Evolutionary conservation across 2,329 filamentous ascomycete species (phyloP), one percentile per base, ranked within the genome.

Genomic region (Verticillium albo-atrum): DNA sequence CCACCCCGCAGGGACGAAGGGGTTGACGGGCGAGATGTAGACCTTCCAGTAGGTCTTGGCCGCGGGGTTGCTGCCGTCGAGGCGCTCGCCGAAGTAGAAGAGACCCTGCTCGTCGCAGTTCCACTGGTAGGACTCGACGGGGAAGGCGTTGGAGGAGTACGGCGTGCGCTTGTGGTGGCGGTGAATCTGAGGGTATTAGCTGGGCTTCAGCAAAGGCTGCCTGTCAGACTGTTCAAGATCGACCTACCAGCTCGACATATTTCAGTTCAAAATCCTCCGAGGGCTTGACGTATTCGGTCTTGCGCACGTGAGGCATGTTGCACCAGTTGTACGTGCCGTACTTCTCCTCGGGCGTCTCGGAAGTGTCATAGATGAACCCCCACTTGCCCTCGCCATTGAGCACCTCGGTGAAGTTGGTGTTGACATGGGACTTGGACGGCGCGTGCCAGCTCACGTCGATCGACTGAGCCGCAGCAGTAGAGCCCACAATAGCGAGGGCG

Each of bases 161-260:
- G 90, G 90, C 0, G 90, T 95, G 25, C 91, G 84, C 70, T 95
- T 95, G 73, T 95, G 91, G 70, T 95, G 91, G 56, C 91, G 84
- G 68, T 95, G 91, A 55, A 93, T 89, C 81, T 88, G 50, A 14
- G 30, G 9, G 6, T n/a, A 17, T 20, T 6, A 14, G 26, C 15
- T 27, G 30, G 9, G 6, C 7, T 10, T 20, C 3, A 14, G 26
- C 15, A 17, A 26, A 28, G 51, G 20, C 50, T 9, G 23, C 10
- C 14, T 32, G 25, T 47, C 60, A 28, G 47, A 57, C 56, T 34
- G 63, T 51, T 30, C 26, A 20, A 6, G 4, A 47, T 30, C 27
- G 20, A 76, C 81, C 72, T 73, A 90, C 86, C 67, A 93, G 76
- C 74, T 94, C 90, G 7, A 94, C 90, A 69, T 93, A 94, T 67